phyloP scores from a whole-genome alignment of 768 basidiomycete species.

The Boletus huronensis region DNA sequence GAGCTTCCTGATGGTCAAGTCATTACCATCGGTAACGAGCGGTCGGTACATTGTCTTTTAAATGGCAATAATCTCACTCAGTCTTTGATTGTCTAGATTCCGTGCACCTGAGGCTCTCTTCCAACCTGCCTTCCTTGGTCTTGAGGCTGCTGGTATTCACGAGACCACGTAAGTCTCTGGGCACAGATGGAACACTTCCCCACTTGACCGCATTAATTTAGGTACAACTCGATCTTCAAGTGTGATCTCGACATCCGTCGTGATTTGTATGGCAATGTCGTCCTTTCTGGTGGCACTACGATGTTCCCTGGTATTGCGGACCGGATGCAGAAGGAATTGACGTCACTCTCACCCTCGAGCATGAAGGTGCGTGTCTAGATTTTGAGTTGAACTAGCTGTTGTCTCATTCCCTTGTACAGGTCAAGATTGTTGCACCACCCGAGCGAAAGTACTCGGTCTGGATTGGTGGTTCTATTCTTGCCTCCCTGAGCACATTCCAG shows the following conservation, averaged over 20 bases:
- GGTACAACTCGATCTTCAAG: slow-evolving; percentile 58
- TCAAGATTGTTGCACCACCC: slow-evolving; percentile 91
- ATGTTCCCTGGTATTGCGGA: slow-evolving; percentile 98
- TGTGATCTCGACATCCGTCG: slow-evolving; percentile 67
- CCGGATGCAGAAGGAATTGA: slow-evolving; percentile 94
- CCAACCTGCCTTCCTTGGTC: slow-evolving; percentile 56
- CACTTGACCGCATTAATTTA: slow-evolving; percentile 15
- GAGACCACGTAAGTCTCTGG: slow-evolving; percentile 49
- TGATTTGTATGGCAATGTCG: slow-evolving; percentile 35
- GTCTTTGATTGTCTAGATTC: slow-evolving; percentile 37
- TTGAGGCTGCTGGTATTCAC: slow-evolving; percentile 84
- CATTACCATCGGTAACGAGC: slow-evolving; percentile 78
- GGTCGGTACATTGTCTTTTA: slow-evolving; percentile 30
- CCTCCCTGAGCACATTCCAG: slow-evolving; percentile 93
- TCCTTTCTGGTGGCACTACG: slow-evolving; percentile 77
- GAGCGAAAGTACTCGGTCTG: slow-evolving; percentile 96
- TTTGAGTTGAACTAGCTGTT: not conserved
- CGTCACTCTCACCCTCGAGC: slow-evolving; percentile 71
- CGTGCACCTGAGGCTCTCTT: slow-evolving; percentile 54
- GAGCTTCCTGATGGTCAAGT: slow-evolving; percentile 93
- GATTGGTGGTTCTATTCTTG: slow-evolving; percentile 86
- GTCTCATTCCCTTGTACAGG: slow-evolving; percentile 33
- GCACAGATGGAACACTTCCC: not conserved
- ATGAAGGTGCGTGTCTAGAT: slow-evolving; percentile 59
- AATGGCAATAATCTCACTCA: not conserved